These are phyloP conservation scores for Hordeum pubiflorum DNA, from an alignment of 202 grass and related monocot genomes.

Conservation along the genomic window DNA sequence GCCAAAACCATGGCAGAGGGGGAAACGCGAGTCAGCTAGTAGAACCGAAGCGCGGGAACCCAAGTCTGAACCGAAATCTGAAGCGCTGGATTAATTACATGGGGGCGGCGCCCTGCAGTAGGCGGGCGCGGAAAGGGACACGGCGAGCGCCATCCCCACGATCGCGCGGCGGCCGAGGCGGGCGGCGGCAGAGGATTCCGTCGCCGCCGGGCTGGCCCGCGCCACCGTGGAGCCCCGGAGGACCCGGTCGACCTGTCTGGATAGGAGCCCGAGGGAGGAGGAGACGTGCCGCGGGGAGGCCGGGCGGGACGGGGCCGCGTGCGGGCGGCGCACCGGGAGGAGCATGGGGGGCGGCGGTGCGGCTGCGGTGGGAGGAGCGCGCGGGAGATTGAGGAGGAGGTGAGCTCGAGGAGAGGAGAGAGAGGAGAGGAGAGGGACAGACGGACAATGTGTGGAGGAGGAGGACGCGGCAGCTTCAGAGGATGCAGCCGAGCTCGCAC, in stretches of 20 bases:
- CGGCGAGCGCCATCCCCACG: constrained; percentile 44
- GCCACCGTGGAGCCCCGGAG: background rate
- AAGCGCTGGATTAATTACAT: constrained; percentile 31
- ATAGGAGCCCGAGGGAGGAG: background rate
- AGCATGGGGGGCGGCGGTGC: background rate
- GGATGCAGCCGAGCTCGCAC: no score
- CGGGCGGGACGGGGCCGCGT: background rate
- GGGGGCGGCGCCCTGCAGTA: constrained; percentile 50
- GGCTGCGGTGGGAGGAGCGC: background rate
- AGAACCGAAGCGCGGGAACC: constrained; percentile 6
- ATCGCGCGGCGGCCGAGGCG: constrained; percentile 43
- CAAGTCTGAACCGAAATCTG: background rate
- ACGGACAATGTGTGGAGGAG: background rate
- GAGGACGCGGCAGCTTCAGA: background rate
- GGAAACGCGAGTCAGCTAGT: background rate
- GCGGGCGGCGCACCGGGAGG: background rate
- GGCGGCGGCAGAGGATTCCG: background rate
- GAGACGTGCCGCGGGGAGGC: background rate
- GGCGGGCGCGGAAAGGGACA: constrained; percentile 53
- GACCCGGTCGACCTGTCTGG: background rate
- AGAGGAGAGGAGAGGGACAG: background rate
- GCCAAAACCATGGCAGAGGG: background rate
- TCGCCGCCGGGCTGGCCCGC: background rate
- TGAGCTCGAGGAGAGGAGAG: background rate
- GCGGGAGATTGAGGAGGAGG: background rate